phyloP scores from a whole-genome alignment of 1,284 basidiomycete species.

The Cutaneotrichosporon curvatum region DNA sequence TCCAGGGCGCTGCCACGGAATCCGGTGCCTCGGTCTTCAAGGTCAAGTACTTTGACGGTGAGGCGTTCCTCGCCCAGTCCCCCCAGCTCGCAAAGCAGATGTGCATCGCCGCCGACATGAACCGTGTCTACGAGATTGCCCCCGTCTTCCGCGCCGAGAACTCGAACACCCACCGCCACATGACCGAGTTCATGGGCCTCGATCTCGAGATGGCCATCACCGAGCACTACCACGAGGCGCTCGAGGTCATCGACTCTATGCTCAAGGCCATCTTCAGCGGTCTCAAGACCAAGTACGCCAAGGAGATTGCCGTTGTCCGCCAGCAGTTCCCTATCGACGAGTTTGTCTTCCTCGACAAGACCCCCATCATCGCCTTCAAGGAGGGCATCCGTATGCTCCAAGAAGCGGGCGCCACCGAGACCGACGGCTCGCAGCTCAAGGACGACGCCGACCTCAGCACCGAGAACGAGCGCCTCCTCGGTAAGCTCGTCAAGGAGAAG shows the following conservation, averaged over 20 bases:
- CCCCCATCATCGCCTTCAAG: slow-evolving; percentile 71
- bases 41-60: slow-evolving; percentile 92
- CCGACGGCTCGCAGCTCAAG: slow-evolving; percentile 52
- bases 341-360: slow-evolving; percentile 77
- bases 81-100: slow-evolving; percentile 99
- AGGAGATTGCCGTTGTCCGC: slow-evolving; percentile 71
- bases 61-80: slow-evolving; percentile 88
- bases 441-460: slow-evolving; percentile 72
- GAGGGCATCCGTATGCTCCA: slow-evolving; percentile 82
- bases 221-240: slow-evolving; percentile 95
- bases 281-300: slow-evolving; percentile 65
- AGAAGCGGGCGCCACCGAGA: slow-evolving; percentile 62
- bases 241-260: slow-evolving; percentile 77
- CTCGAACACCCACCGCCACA: slow-evolving; percentile 93
- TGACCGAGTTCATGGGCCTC: slow-evolving; percentile 97
- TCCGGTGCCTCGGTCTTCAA: slow-evolving; percentile 96
- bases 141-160: slow-evolving; percentile 91
- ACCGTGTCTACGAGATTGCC: slow-evolving; percentile 94
- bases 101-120: slow-evolving; percentile 98
- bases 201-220: slow-evolving; percentile 99
- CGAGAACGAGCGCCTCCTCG: slow-evolving; percentile 77
- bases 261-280: slow-evolving; percentile 77
- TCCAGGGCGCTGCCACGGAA: slow-evolving; percentile 95
- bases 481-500: slow-evolving; percentile 79
- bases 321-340: slow-evolving; percentile 86